These are phyloP conservation scores for Lentinula novae-zelandiae DNA, from an alignment of 1,284 basidiomycete genomes.

Conservation along the genomic window DNA sequence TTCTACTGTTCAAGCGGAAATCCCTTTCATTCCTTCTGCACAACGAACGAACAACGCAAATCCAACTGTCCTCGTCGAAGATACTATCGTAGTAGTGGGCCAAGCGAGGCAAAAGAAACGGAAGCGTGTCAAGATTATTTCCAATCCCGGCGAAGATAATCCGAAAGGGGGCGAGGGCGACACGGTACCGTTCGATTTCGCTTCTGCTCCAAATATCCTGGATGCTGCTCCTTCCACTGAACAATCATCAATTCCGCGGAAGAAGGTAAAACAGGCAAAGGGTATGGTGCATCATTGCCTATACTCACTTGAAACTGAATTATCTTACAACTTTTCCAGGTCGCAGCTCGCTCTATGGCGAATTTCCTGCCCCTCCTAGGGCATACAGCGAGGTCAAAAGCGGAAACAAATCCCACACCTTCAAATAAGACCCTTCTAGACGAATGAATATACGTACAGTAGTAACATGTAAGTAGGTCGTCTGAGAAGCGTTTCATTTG, in stretches of 20 bases:
- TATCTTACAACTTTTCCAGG: slow-evolving; percentile 1
- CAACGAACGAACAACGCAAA: slow-evolving; percentile 30
- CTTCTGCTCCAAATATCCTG: slow-evolving; percentile 69
- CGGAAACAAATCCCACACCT: slow-evolving; percentile 70
- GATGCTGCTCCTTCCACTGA: slow-evolving; percentile 52
- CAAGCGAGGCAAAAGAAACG: slow-evolving; percentile 44
- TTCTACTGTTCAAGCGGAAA: slow-evolving; percentile 50
- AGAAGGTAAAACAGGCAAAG: slow-evolving; percentile 46
- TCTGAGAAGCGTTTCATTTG: not conserved
- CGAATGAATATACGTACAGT: not conserved
- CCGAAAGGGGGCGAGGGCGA: slow-evolving; percentile 19
- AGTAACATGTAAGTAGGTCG: not conserved
- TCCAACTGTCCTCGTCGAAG: slow-evolving; percentile 38
- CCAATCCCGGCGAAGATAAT: slow-evolving; percentile 4
- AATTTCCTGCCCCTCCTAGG: slow-evolving; percentile 66
- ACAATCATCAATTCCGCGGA: slow-evolving; percentile 36
- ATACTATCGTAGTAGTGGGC: slow-evolving; percentile 71
- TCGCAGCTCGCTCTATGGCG: slow-evolving; percentile 42
- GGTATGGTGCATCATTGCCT: slow-evolving; percentile 32
- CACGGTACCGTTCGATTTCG: slow-evolving; percentile 70
- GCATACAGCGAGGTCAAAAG: slow-evolving; percentile 64
- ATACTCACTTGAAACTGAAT: slow-evolving; percentile 5
- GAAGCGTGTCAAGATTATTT: slow-evolving; percentile 2
- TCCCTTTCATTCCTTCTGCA: slow-evolving; percentile 66
- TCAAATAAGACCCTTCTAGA: slow-evolving; percentile 37